Percentiles rank a stretch among this genome's conserved stretches.
Evolutionary conservation across 768 basidiomycete species (phyloP).

Genomic region (Nevesoporus exiguus): DNA sequence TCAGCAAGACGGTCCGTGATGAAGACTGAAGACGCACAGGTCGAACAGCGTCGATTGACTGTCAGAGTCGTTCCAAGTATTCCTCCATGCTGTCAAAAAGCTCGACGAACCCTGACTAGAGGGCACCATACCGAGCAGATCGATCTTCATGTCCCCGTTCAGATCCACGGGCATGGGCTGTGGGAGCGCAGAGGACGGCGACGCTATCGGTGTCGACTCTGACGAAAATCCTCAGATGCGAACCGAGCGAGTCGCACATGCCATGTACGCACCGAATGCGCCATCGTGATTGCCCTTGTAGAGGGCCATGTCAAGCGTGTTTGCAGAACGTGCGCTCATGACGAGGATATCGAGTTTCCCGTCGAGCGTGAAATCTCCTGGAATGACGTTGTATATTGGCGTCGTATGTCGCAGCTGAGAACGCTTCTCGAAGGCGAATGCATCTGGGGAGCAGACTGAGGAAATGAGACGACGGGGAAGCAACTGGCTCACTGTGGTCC

Average conservation of each 20-base stretch:
- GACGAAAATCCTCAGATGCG: neutral
- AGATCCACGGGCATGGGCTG: constrained; percentile 89
- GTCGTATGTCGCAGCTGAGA: constrained; percentile 51
- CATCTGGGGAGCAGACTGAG: constrained; percentile 39
- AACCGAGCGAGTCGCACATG: neutral
- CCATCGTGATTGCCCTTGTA: constrained; percentile 62
- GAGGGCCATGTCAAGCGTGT: constrained; percentile 61
- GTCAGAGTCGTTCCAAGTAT: constrained; percentile 66
- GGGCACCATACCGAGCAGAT: constrained; percentile 69
- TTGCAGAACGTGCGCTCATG: constrained; percentile 61
- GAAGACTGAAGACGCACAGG: constrained; percentile 45
- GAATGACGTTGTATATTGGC: constrained; percentile 77
- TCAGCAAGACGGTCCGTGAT: constrained; percentile 3
- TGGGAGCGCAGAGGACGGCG: constrained; percentile 62
- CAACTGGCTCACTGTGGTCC: constrained; percentile 64
- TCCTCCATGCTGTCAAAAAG: constrained; percentile 72
- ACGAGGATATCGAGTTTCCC: constrained; percentile 89
- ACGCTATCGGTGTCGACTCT: constrained; percentile 40
- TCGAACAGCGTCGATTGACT: constrained; percentile 55
- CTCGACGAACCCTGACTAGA: constrained; percentile 33
- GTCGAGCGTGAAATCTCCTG: constrained; percentile 91
- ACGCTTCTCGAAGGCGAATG: constrained; percentile 52
- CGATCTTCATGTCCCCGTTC: constrained; percentile 85
- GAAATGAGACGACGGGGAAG: neutral
- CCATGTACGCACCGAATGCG: constrained; percentile 56